phyloP scores from a whole-genome alignment of 2,329 filamentous ascomycete genomes.

The Trichothecium roseum region DNA sequence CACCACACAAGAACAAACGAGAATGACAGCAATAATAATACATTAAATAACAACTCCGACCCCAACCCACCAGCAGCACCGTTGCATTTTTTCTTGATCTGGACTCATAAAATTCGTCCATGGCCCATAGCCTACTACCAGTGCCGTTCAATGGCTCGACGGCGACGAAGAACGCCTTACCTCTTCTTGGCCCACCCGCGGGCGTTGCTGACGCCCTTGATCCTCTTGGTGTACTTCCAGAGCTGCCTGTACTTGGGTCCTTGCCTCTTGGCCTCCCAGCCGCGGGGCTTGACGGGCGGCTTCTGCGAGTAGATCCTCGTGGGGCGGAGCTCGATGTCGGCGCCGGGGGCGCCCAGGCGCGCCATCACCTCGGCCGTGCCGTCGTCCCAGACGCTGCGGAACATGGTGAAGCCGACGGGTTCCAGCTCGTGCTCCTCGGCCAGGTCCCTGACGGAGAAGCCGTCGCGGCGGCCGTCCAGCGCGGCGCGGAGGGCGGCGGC shows the following conservation, averaged over 20 bases:
- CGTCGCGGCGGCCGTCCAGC: slow-evolving; percentile 41
- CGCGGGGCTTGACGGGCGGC: slow-evolving; percentile 47
- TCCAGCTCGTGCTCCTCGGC: slow-evolving; percentile 57
- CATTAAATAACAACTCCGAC: no score
- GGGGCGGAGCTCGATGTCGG: slow-evolving; percentile 75
- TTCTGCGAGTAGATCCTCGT: slow-evolving; percentile 63
- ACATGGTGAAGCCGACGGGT: slow-evolving; percentile 76
- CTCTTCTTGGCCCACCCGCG: slow-evolving; percentile 30
- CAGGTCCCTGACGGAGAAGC: slow-evolving; percentile 68
- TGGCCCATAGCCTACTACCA: no score
- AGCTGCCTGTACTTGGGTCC: slow-evolving; percentile 54
- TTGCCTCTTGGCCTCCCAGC: slow-evolving; percentile 57
- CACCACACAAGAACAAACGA: no score
- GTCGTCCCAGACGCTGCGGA: slow-evolving; percentile 85
- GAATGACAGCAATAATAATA: no score
- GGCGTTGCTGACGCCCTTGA: slow-evolving; percentile 33
- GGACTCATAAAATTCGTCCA: no score
- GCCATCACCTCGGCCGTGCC: slow-evolving; percentile 81
- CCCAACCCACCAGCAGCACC: no score
- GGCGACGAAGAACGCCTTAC: slow-evolving; percentile 12
- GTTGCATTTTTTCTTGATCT: no score
- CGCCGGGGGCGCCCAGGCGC: slow-evolving; percentile 61
- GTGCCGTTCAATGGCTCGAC: no score
- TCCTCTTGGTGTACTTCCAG: slow-evolving; percentile 55
- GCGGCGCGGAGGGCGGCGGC: slow-evolving; percentile 43